A percentile compares a stretch with the other conserved stretches of the same genome.
Conservation (phyloP, 148 eudicot species). For the Silene conica region DNA sequence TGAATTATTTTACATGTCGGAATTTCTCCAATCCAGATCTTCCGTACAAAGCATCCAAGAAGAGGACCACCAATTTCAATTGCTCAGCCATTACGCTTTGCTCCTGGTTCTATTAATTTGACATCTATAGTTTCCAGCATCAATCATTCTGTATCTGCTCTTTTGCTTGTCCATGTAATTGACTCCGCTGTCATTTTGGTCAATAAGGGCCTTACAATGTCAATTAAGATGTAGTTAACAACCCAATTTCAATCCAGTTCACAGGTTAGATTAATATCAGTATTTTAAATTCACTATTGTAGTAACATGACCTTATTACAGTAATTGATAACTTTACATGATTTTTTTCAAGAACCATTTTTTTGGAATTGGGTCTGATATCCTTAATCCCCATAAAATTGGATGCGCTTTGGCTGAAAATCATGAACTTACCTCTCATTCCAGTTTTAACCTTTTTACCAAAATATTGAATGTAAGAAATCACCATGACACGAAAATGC, state of each 20-base stretch:
- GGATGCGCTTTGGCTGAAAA: constrained; percentile 90
- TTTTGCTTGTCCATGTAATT: constrained; percentile 52
- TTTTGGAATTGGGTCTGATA: constrained; percentile 86
- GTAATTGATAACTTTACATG: constrained; percentile 5
- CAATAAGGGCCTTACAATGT: constrained; percentile 65
- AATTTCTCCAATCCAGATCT: constrained; percentile 94
- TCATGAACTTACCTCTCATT: constrained; percentile 68
- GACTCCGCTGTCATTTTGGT: constrained; percentile 71
- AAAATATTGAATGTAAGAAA: no score
- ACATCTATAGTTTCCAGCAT: constrained; percentile 66
- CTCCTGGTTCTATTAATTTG: constrained; percentile 83
- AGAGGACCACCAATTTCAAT: constrained; percentile 98
- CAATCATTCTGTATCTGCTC: constrained; percentile 53
- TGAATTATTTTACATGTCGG: constrained; percentile 98
- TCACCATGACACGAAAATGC: no score
- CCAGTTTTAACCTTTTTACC: no score
- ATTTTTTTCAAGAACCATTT: constrained; percentile 70
- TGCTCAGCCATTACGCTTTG: constrained; percentile 92
- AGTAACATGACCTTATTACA: background rate
- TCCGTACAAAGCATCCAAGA: constrained; percentile 90
- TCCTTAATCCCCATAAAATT: constrained; percentile 77
- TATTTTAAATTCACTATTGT: constrained; percentile 9
- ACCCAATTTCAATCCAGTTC: constrained; percentile 92
- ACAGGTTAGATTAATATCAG: constrained; percentile 49
- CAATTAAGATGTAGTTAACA: constrained; percentile 91